These are phyloP conservation scores for Paratinospora sagittata DNA, from an alignment of 164 flowering plant species.

Conservation along the genomic window DNA sequence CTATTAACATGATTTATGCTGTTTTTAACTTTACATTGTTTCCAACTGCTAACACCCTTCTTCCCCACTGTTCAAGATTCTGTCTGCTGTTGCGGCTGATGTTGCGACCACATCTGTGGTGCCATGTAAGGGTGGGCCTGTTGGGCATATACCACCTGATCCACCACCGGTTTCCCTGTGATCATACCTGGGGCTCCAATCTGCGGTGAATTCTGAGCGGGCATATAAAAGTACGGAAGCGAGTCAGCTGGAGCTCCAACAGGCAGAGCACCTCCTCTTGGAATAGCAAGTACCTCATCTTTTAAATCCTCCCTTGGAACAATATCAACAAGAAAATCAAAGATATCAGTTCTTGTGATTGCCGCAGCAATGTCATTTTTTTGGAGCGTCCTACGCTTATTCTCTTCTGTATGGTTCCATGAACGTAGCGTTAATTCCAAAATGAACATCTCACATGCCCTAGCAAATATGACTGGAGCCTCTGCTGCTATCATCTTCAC, in stretches of 20 bases:
- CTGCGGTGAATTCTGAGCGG: slow-evolving; percentile 37
- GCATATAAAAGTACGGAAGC: slow-evolving; percentile 50
- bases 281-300: slow-evolving; percentile 57
- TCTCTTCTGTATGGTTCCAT: slow-evolving; percentile 75
- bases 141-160: slow-evolving; percentile 45
- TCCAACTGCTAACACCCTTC: too few species aligned
- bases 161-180: slow-evolving; percentile 46
- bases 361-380: slow-evolving; percentile 81
- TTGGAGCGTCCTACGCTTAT: slow-evolving; percentile 68
- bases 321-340: slow-evolving; percentile 72
- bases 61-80: slow-evolving; percentile 27
- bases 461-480: slow-evolving; percentile 67
- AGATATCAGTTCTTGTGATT: slow-evolving; percentile 63
- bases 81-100: slow-evolving; percentile 25
- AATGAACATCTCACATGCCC: slow-evolving; percentile 80
- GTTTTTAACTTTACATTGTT: slow-evolving; percentile 8
- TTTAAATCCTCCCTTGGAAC: slow-evolving; percentile 71
- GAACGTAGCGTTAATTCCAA: slow-evolving; percentile 61
- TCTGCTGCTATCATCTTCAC: slow-evolving; percentile 80
- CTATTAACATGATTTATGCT: neutral
- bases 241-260: slow-evolving; percentile 46
- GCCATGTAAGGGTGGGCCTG: slow-evolving; percentile 44
- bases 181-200: slow-evolving; percentile 50
- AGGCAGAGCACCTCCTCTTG: slow-evolving; percentile 37
- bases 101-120: slow-evolving; percentile 53